Base-by-base conservation (phyloP, 2,329 filamentous ascomycete species). In the Rhytidhysteron rufulum region DNA sequence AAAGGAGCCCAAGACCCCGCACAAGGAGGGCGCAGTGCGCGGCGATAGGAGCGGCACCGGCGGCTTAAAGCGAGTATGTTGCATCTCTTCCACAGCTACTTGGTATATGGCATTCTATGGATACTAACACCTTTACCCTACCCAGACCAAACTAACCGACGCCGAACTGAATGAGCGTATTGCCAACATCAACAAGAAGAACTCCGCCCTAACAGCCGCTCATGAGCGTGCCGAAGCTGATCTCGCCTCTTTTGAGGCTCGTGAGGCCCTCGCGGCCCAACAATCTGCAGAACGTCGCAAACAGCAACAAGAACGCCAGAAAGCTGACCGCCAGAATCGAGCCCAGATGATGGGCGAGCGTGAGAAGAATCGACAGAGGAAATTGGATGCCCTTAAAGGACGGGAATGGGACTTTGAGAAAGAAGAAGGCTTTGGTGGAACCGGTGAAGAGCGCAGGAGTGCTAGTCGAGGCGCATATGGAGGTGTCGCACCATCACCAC, bases 161-260 rank as follows among this genome's bases (percentile, higher is more conserved):
- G 77, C 74, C 47, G 76, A 85, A 58, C 71, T 86, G 6, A 73
- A 71, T 3, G 75, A 74, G 33, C 78, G 79, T 45, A 76, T 86
- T 44, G 78, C 75, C 6, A 70, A 72, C 25, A 83, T 83, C 51
- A 74, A 74, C 46, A 71, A 82, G 49, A 77, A 81, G 42, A 83
- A 82, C 39, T 76, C 75, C 5, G 72, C 76, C 36, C 70, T 79
- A 11, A 71, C 73, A 7, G 79, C 77, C 7, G 78, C 79, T 0
- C 80, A 85, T 54, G 77, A 76, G 1, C 73, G 80, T 19, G 80
- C 80, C n/a, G 78, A 85, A 65, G 80, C 79, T n/a, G 82, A 86
- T 49, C 74, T 77, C 39, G 80, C 79, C 3, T 77, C 74, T 0
- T 85, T 83, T 56, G 72, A 80, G 31, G 73, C 80, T 42, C 73